Percentiles rank a stretch among this genome's conserved stretches.
Conservation (phyloP, 345 rosid genomes). For the Hypericum androsaemum region DNA sequence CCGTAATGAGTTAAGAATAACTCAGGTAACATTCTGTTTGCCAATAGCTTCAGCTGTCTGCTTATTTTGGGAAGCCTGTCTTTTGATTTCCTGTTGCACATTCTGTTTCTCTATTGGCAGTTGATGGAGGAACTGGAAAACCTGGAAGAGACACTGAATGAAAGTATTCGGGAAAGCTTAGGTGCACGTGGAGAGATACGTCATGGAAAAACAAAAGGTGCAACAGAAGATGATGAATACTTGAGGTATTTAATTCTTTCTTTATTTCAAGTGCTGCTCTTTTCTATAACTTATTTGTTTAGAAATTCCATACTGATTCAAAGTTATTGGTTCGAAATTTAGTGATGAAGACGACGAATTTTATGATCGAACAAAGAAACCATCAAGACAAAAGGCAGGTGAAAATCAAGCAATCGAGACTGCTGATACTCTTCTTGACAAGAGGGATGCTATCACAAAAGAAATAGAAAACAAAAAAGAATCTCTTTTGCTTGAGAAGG, state of each 20-base stretch:
- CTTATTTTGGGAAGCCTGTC: not conserved
- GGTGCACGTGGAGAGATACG: constrained; percentile 66
- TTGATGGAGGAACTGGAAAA: constrained; percentile 88
- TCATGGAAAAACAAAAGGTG: constrained; percentile 44
- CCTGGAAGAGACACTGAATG: constrained; percentile 92
- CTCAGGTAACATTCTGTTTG: constrained; percentile 36
- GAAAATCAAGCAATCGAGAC: constrained; percentile 70
- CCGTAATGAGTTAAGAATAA: constrained; percentile 86
- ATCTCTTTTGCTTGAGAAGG: constrained; percentile 51
- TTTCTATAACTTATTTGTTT: constrained; percentile 7
- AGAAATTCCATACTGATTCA: not conserved
- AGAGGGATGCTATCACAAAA: constrained; percentile 58
- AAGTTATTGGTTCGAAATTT: constrained; percentile 11
- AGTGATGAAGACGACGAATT: constrained; percentile 86
- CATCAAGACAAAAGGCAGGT: constrained; percentile 33
- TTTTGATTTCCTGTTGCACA: constrained; percentile 3
- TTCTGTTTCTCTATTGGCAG: constrained; percentile 25
- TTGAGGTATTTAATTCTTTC: constrained; percentile 40
- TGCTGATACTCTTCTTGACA: constrained; percentile 81
- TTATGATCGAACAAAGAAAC: constrained; percentile 87
- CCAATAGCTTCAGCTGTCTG: not conserved
- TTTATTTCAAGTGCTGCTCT: not conserved
- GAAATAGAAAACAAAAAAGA: constrained; percentile 55
- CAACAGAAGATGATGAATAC: constrained; percentile 46
- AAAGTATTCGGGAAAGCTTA: constrained; percentile 84